These are phyloP conservation scores for Caryocar brasiliense DNA, from an alignment of 441 rosid genomes.

Conservation along the genomic window DNA sequence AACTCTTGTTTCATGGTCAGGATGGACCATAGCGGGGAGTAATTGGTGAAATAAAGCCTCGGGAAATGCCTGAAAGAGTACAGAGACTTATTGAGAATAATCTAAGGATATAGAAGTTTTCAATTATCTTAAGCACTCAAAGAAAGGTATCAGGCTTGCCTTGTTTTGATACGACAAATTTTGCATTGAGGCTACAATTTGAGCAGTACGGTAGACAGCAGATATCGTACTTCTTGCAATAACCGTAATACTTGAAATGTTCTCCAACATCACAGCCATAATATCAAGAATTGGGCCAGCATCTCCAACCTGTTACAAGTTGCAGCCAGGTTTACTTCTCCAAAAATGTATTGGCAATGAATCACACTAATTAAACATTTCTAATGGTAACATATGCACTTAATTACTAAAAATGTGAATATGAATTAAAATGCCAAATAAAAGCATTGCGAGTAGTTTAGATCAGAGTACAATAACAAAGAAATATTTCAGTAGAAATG, in stretches of 20 bases:
- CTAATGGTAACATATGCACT: background rate
- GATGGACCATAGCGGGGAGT: constrained; percentile 69
- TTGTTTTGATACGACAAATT: constrained; percentile 73
- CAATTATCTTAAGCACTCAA: constrained; percentile 2
- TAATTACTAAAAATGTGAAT: background rate
- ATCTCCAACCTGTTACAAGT: constrained; percentile 67
- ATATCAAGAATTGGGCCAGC: constrained; percentile 84
- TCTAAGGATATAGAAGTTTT: background rate
- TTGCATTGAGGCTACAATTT: constrained; percentile 74
- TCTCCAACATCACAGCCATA: constrained; percentile 89
- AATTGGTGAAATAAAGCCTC: constrained; percentile 74
- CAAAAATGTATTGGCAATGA: background rate
- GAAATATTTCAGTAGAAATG: background rate
- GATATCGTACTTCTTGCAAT: constrained; percentile 67
- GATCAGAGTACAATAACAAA: constrained; percentile 2
- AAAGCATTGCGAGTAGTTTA: constrained; percentile 1
- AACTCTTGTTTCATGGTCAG: constrained; percentile 63
- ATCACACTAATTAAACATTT: background rate
- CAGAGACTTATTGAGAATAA: constrained; percentile 3
- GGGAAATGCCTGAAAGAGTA: constrained; percentile 52
- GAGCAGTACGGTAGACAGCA: constrained; percentile 84
- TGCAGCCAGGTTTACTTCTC: constrained; percentile 16
- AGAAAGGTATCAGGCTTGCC: constrained; percentile 29
- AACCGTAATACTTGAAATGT: constrained; percentile 61
- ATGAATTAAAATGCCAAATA: constrained; percentile 1